Percentiles rank a stretch among this genome's conserved stretches.
phyloP scores from a whole-genome alignment of 2,329 filamentous ascomycete genomes.

The Colletotrichum chrysophilum region DNA sequence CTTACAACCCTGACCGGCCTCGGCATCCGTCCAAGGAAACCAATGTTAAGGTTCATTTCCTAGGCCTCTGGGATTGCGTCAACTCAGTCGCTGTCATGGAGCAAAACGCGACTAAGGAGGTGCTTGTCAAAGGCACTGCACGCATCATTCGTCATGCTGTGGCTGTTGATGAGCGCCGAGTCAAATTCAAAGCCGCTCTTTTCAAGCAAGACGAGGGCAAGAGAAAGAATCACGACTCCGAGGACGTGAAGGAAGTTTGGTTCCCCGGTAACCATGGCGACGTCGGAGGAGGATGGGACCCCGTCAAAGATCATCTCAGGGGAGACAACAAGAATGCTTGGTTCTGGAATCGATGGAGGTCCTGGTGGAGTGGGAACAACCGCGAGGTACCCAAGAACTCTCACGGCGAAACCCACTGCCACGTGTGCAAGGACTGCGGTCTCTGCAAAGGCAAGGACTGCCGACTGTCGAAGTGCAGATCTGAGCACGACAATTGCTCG shows the following conservation, averaged over 20 bases:
- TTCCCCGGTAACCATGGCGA: constrained; percentile 60
- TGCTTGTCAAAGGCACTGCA: no score
- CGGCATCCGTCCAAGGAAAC: no score
- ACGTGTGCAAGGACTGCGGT: no score
- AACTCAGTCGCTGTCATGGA: constrained; percentile 51
- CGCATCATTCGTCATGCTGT: constrained; percentile 55
- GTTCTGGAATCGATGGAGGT: no score
- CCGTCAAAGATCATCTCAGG: constrained; percentile 26
- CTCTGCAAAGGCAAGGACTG: no score
- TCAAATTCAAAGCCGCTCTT: constrained; percentile 59
- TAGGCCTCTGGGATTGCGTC: constrained; percentile 53
- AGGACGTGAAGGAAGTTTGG: constrained; percentile 57
- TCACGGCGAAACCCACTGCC: no score
- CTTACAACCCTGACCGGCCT: no score
- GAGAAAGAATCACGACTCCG: constrained; percentile 25
- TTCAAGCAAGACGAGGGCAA: constrained; percentile 43
- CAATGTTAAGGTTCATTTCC: no score
- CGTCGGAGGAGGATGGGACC: constrained; percentile 57
- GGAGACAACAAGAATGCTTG: constrained; percentile 19
- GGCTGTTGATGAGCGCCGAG: constrained; percentile 55
- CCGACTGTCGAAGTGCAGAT: no score
- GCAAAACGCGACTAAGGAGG: constrained; percentile 21
- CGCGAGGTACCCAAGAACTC: no score
- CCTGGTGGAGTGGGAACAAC: no score
- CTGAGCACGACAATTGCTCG: no score